Conservation (phyloP, 2,329 filamentous ascomycete species). For the Fusarium nematophilum region DNA sequence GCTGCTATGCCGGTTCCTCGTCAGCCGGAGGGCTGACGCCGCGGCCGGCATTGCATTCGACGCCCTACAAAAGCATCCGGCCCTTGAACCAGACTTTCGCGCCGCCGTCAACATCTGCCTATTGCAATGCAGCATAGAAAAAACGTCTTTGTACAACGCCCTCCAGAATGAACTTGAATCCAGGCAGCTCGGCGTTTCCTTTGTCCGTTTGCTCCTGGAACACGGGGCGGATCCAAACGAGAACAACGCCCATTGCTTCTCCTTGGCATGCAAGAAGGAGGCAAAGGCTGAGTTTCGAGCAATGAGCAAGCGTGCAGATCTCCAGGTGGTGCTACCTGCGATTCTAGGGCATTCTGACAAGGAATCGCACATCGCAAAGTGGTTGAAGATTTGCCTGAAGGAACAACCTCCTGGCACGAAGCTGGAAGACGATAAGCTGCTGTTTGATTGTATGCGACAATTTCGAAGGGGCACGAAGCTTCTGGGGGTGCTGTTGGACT, state of each 20-base stretch:
- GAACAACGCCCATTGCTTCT: slow-evolving; percentile 10
- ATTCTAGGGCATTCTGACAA: not conserved
- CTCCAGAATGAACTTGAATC: not conserved
- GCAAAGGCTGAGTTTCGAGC: not conserved
- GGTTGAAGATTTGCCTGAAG: slow-evolving; percentile 7
- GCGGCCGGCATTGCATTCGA: slow-evolving; percentile 10
- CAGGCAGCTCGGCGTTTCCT: accelerated
- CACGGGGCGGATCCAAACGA: slow-evolving; percentile 15
- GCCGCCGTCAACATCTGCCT: slow-evolving; percentile 9
- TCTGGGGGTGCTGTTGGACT: not conserved
- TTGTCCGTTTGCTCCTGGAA: slow-evolving; percentile 11
- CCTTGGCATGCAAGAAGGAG: not conserved
- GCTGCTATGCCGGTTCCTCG: not conserved
- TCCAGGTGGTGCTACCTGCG: not conserved
- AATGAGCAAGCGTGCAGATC: slow-evolving; percentile 4
- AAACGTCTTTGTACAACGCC: not conserved
- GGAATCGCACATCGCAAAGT: not conserved
- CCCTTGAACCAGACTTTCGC: not conserved
- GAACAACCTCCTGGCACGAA: not conserved
- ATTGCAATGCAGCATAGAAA: not conserved
- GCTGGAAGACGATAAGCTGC: not conserved
- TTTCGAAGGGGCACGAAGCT: not conserved
- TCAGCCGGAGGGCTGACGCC: not conserved
- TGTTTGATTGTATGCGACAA: slow-evolving; percentile 20
- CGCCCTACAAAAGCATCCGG: not conserved